Evolutionary conservation across 805 yeast species (phyloP).

Genomic region (Sungouiozyma intestinalis): DNA sequence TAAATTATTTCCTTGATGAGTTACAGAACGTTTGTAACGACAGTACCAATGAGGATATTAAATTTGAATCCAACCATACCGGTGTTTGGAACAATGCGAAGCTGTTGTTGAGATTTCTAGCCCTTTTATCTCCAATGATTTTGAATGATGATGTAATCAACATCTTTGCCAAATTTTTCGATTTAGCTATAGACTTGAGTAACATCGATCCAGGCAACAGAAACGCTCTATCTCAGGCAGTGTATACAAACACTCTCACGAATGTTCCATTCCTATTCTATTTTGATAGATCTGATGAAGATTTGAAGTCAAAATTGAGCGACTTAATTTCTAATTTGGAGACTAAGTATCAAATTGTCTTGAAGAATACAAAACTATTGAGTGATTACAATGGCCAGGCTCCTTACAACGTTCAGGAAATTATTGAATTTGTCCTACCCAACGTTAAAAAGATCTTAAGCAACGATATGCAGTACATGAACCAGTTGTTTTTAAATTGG

Average conservation of each 20-base stretch:
- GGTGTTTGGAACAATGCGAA: constrained; percentile 68
- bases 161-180: constrained; percentile 44
- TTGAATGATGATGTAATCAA: constrained; percentile 37
- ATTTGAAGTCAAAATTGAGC: constrained; percentile 28
- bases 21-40: constrained; percentile 45
- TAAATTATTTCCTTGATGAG: constrained; percentile 58
- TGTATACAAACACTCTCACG: constrained; percentile 50
- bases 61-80: constrained; percentile 29
- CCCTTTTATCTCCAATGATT: constrained; percentile 54
- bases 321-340: constrained; percentile 40
- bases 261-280: constrained; percentile 56
- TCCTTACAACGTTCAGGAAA: constrained; percentile 43
- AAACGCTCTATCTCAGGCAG: constrained; percentile 54
- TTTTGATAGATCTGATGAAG: constrained; percentile 28
- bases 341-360: constrained; percentile 13
- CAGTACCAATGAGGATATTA: constrained; percentile 17
- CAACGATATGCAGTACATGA: constrained; percentile 33
- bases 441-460: constrained; percentile 34
- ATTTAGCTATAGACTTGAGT: constrained; percentile 48
- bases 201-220: constrained; percentile 29
- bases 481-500: constrained; percentile 32
- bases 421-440: constrained; percentile 43
- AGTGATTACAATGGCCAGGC: constrained; percentile 18
- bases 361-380: constrained; percentile 14
- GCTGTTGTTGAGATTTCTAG: constrained; percentile 57